Evolutionary conservation across 805 yeast genomes (phyloP).

Genomic region (Zygoascus bituminiphila): DNA sequence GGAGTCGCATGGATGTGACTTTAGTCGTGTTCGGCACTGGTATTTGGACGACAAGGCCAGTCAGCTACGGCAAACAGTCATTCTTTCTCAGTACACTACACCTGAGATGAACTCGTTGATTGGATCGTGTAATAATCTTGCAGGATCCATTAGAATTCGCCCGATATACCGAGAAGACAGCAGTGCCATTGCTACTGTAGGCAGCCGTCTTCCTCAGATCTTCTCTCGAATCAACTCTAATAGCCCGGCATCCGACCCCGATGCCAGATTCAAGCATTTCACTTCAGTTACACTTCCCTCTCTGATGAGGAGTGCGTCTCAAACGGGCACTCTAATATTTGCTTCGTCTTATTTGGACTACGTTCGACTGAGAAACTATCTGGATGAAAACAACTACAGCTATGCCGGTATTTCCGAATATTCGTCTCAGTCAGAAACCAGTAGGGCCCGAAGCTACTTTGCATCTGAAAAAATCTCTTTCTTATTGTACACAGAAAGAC

Average conservation of each 20-base stretch:
- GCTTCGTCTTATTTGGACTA: constrained; percentile 85
- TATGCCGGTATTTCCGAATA: constrained; percentile 80
- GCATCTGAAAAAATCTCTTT: constrained; percentile 54
- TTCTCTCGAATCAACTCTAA: constrained; percentile 57
- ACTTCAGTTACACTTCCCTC: constrained; percentile 66
- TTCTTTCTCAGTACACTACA: constrained; percentile 66
- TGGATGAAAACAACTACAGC: constrained; percentile 50
- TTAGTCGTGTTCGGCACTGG: constrained; percentile 88
- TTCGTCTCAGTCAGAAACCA: constrained; percentile 58
- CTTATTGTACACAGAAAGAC: constrained; percentile 84
- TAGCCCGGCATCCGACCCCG: constrained; percentile 60
- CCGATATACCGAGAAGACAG: constrained; percentile 37
- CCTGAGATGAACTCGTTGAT: constrained; percentile 71
- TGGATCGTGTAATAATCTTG: constrained; percentile 29
- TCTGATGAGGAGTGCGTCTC: constrained; percentile 48
- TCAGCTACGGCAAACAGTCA: constrained; percentile 65
- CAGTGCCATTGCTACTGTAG: constrained; percentile 54
- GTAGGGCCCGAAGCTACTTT: constrained; percentile 64
- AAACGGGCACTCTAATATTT: constrained; percentile 69
- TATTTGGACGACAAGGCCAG: constrained; percentile 74
- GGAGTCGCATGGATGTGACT: constrained; percentile 76
- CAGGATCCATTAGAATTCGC: constrained; percentile 30
- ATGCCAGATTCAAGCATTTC: constrained; percentile 74
- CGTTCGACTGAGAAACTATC: constrained; percentile 63
- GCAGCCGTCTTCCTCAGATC: constrained; percentile 43